A percentile compares a stretch with the other conserved stretches of the same genome.
phyloP scores from a whole-genome alignment of 2,329 filamentous ascomycete species.

The Pyrenochaeta sp. region DNA sequence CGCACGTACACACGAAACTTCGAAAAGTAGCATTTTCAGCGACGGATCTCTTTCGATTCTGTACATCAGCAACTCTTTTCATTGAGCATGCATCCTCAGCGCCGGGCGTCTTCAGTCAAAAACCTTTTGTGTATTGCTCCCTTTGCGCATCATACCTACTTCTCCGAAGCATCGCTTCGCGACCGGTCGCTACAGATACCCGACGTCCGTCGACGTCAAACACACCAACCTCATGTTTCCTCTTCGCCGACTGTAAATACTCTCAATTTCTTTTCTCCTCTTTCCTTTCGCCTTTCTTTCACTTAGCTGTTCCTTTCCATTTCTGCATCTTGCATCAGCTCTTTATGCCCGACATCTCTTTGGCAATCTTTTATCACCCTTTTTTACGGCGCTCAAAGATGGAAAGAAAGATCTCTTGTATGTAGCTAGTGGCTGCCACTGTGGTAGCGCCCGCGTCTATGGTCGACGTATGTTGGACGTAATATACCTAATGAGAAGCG shows the following conservation, averaged over 20 bases:
- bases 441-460: not conserved
- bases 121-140: conserved; percentile 18
- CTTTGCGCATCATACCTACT: conserved; percentile 13
- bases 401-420: not conserved
- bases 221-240: not conserved
- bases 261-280: conserved; percentile 5
- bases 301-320: not conserved
- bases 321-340: not conserved
- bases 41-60: conserved; percentile 28
- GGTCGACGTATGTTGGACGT: conserved; percentile 6
- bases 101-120: conserved; percentile 34
- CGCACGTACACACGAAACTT: conserved; percentile 16
- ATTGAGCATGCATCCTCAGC: conserved; percentile 41
- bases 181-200: conserved; percentile 50
- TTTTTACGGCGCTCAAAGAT: not conserved
- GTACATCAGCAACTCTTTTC: conserved; percentile 24
- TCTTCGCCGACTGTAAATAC: conserved; percentile 5
- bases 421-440: not conserved
- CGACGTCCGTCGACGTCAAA: conserved; percentile 33
- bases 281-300: not conserved
- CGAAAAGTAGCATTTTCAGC: conserved; percentile 33
- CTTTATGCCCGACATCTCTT: not conserved
- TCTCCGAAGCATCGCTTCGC: conserved; percentile 31
- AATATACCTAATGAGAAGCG: conserved; percentile 14
- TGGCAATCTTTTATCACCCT: not conserved